Base-by-base conservation (phyloP, 2,329 filamentous ascomycete genomes). In the Cladophialophora psammophila region DNA sequence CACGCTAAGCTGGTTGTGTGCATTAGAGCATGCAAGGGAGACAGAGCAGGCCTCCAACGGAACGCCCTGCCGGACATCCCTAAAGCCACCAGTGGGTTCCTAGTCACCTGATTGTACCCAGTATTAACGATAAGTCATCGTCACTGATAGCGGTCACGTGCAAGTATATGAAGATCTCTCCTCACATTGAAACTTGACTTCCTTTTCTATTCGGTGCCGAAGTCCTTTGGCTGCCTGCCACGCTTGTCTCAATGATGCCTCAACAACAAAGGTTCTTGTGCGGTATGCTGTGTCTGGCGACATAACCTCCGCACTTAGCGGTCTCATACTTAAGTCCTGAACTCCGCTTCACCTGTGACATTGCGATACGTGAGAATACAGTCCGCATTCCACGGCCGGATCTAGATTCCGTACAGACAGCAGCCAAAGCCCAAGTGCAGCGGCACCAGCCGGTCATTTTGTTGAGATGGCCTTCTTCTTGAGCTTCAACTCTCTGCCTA, bases 71-170 rank as follows among this genome's bases (percentile, higher is more conserved):
- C 57, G 57, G 32, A 45, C 40, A 15, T 60, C 40, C 57, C 26
- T 36, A 18, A 12, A 60, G 18, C 31, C 36, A 36, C 20, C 15
- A 55, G 50, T 13, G 45, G n/a, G 59, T 52, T 5, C 34, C 8
- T n/a, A 12, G 42, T 64, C 61, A 64, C 61, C 36, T 58, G 61
- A 63, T 42, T 26, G 8, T 18, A n/a, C n/a, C n/a, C n/a, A n/a
- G n/a, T n/a, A 13, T 26, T 52, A 2, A 20, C 15, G 59, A 61
- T 60, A 60, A 50, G 57, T 35, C 18, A 50, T 50, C 45, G 10
- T 50, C 45, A 26, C 18, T 5, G 13, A 7, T 6, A 50, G 5
- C 9, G 50, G n/a, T 63, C 60, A 63, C 60, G 60, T 63, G 60
- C 9, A 6, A 1, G 15, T 35, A 63, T 55, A 56, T n/a, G 26